A percentile compares a stretch with the other conserved stretches of the same genome.
These are phyloP conservation scores for Phytophthora palmivora DNA, from an alignment of 352 stramenopile species.

Conservation along the genomic window DNA sequence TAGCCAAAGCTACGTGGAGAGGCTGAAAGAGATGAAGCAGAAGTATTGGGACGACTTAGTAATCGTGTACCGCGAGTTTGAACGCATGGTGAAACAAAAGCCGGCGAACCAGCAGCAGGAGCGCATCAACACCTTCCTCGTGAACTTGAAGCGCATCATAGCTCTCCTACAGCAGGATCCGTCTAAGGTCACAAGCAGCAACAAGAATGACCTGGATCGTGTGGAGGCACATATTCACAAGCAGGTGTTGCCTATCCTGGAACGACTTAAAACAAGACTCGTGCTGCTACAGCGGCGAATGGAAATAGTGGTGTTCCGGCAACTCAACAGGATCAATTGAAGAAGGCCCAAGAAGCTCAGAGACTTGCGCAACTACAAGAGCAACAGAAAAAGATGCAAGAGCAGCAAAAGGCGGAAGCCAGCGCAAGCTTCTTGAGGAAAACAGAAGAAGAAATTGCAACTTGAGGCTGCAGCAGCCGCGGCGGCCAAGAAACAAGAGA, in stretches of 20 bases:
- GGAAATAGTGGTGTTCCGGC: conserved; percentile 27
- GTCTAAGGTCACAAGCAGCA: conserved; percentile 76
- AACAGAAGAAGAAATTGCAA: conserved; percentile 78
- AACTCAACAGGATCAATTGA: conserved; percentile 59
- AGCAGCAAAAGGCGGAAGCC: conserved; percentile 67
- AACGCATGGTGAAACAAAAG: conserved; percentile 88
- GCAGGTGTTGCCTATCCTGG: conserved; percentile 81
- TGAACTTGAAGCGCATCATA: conserved; percentile 85
- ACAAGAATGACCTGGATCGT: conserved; percentile 81
- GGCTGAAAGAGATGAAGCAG: conserved; percentile 74
- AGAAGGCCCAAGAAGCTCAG: conserved; percentile 75
- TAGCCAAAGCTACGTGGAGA: conserved; percentile 71
- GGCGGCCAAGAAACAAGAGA: conserved; percentile 66
- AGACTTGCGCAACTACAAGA: conserved; percentile 62
- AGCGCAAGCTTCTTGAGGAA: conserved; percentile 72
- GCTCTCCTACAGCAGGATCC: conserved; percentile 82
- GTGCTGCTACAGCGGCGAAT: conserved; percentile 28
- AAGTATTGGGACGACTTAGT: conserved; percentile 89
- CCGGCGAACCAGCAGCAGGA: conserved; percentile 80
- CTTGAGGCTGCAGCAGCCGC: conserved; percentile 61
- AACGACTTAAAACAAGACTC: conserved; percentile 80
- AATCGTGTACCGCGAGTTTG: conserved; percentile 86
- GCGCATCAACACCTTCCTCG: conserved; percentile 82
- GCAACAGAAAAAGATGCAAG: conserved; percentile 74
- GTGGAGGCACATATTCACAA: conserved; percentile 87